Conservation (phyloP, 257 asterid genomes). For the Osmanthus fragrans region DNA sequence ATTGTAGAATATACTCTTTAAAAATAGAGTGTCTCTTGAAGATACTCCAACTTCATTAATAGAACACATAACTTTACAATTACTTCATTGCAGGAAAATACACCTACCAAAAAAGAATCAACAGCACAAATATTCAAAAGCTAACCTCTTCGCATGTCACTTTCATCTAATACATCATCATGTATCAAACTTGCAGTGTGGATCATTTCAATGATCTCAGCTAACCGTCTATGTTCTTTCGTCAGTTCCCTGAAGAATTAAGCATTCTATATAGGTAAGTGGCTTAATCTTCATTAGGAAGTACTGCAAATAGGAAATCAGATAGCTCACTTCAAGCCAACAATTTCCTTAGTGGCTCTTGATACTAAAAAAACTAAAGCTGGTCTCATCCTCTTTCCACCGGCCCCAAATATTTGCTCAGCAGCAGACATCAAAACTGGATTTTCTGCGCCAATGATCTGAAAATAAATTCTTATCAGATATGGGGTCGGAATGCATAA, state of each 20-base stretch:
- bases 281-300: not conserved
- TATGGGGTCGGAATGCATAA: not conserved
- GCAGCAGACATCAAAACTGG: constrained; percentile 97
- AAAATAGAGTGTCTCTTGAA: too few species aligned
- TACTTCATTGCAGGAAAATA: not conserved
- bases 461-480: constrained; percentile 33
- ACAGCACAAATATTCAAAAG: not conserved
- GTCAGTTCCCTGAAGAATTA: constrained; percentile 70
- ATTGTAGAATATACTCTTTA: too few species aligned
- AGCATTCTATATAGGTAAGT: constrained; percentile 10
- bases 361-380: constrained; percentile 87
- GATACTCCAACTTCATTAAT: not conserved
- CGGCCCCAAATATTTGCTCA: constrained; percentile 95
- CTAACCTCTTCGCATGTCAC: constrained; percentile 91
- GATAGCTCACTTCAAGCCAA: constrained; percentile 68
- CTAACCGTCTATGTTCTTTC: constrained; percentile 82
- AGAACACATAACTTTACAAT: not conserved
- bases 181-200: constrained; percentile 98
- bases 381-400: constrained; percentile 97
- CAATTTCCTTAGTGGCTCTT: constrained; percentile 83
- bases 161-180: constrained; percentile 92
- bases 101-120: not conserved
- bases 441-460: constrained; percentile 98
- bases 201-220: constrained; percentile 97
- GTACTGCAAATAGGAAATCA: constrained; percentile 14